Evolutionary conservation across 805 yeast species (phyloP), one percentile per base, ranked within the genome.

Genomic region (Sugiyamaella boreocaroliniensis): DNA sequence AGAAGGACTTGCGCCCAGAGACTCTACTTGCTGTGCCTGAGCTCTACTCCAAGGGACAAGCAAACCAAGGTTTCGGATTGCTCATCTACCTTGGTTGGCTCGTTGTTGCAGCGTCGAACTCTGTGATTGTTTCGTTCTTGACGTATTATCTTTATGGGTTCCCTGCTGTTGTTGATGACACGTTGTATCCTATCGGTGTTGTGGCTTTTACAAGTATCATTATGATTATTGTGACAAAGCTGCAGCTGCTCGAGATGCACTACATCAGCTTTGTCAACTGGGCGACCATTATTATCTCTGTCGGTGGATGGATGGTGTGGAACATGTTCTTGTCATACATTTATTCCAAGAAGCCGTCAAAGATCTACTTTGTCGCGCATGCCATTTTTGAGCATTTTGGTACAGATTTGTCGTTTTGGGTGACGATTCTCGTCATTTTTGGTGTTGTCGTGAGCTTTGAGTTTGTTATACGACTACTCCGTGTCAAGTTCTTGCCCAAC

Each of bases 21-120:
- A 92, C 98, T 0, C 74, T 93, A 50, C 67, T 92, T 49, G 93
- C 98, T 0, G 86, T 89, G 4, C 99, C 99, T 0, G 97, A 90
- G 67, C 72, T 93, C 26, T 93, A 93, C 65, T 61, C 81, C 1
- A 81, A 76, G 47, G 97, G 98, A 1, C 77, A 93, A 51, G 71
- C 78, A 40, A 85, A 82, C 59, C 78, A 82, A 64, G 84, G 83
- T 2, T 92, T 93, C 70, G 86, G 86, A 62, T 64, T 89, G 59
- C 69, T 68, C 50, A 71, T 87, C 4, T 89, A 90, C 58, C 51
- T 88, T 0, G 73, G 76, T 12, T 92, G 98, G 97, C 80, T 89
- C 76, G 46, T 82, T 4, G 66, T 85, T 46, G 96, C 93, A 0
- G 79, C 92, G 2, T 64, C 79, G 1, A 90, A 86, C 62, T 80